Conservation (phyloP, 2,329 filamentous ascomycete species). For the Monilinia aucupariae region DNA sequence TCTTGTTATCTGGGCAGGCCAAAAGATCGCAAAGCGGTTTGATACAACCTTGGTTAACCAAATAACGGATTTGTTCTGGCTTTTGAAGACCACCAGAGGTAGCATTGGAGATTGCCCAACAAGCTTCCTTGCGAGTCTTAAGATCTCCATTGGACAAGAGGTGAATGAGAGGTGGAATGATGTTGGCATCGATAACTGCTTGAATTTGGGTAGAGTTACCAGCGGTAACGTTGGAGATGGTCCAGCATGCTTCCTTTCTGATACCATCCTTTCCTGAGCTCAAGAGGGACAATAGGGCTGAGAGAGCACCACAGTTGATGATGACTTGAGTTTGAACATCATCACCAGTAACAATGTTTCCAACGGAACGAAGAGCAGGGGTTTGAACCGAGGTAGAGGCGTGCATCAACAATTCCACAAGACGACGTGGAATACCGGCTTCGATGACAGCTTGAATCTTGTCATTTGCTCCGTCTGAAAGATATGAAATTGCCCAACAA, state of each 20-base stretch:
- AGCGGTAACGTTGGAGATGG: slow-evolving; percentile 97
- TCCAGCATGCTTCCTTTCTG: slow-evolving; percentile 99
- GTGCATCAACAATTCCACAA: slow-evolving; percentile 97
- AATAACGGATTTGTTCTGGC: slow-evolving; percentile 95
- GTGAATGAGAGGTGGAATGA: slow-evolving; percentile 93
- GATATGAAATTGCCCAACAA: slow-evolving; percentile 98
- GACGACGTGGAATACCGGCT: slow-evolving; percentile 89
- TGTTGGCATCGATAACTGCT: slow-evolving; percentile 91
- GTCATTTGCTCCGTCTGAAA: slow-evolving; percentile 96
- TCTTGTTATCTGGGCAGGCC: slow-evolving; percentile 97
- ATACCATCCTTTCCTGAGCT: slow-evolving; percentile 98
- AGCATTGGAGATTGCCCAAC: slow-evolving; percentile 98
- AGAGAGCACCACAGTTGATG: slow-evolving; percentile 93
- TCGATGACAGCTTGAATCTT: slow-evolving; percentile 99
- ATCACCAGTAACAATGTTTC: slow-evolving; percentile 97
- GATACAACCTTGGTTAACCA: slow-evolving; percentile 91
- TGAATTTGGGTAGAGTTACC: slow-evolving; percentile 98
- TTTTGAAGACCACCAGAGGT: slow-evolving; percentile 97
- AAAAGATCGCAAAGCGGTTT: slow-evolving; percentile 94
- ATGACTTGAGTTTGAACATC: slow-evolving; percentile 99
- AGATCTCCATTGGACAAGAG: slow-evolving; percentile 94
- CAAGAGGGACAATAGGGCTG: slow-evolving; percentile 85
- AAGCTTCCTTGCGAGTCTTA: slow-evolving; percentile 98
- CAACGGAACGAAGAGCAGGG: slow-evolving; percentile 90
- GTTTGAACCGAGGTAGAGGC: slow-evolving; percentile 98